phyloP scores from a whole-genome alignment of 441 rosid genomes.

The Brassica balearica region DNA sequence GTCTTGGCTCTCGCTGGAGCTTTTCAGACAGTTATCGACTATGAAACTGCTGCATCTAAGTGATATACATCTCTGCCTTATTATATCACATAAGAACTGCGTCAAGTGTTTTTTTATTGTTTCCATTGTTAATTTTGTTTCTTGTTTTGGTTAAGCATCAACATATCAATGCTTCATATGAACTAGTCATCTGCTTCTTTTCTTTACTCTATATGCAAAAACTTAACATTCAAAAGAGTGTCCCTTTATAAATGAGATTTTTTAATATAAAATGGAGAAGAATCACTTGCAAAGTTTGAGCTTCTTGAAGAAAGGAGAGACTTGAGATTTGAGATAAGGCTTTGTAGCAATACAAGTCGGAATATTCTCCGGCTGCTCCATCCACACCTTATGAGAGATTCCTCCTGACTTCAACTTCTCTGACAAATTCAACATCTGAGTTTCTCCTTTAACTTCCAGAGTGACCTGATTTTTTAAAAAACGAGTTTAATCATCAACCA shows the following conservation, averaged over 20 bases:
- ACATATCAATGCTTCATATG: not conserved
- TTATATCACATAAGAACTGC: conserved; percentile 15
- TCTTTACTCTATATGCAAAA: conserved; percentile 5
- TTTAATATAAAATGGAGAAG: not conserved
- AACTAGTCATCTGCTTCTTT: not conserved
- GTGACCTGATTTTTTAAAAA: conserved; percentile 50
- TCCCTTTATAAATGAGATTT: too few relatives aligned
- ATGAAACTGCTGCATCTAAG: conserved; percentile 59
- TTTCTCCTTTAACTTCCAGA: conserved; percentile 90
- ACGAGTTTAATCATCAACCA: not conserved
- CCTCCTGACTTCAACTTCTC: conserved; percentile 72
- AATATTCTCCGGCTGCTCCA: conserved; percentile 85
- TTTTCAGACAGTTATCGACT: conserved; percentile 86
- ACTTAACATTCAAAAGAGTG: not conserved
- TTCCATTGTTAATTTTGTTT: conserved; percentile 10
- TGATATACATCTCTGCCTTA: conserved; percentile 37
- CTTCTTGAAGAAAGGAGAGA: conserved; percentile 72
- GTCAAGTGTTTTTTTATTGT: not conserved
- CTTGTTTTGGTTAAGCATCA: conserved; percentile 19
- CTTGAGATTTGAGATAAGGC: conserved; percentile 75
- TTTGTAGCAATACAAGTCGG: conserved; percentile 92
- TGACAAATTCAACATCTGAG: conserved; percentile 73
- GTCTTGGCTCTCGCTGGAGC: conserved; percentile 88
- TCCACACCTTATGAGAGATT: conserved; percentile 85
- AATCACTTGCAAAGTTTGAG: conserved; percentile 89